Base-by-base conservation (phyloP, 495 filamentous ascomycete genomes). In the Chaetomium fimeti region DNA sequence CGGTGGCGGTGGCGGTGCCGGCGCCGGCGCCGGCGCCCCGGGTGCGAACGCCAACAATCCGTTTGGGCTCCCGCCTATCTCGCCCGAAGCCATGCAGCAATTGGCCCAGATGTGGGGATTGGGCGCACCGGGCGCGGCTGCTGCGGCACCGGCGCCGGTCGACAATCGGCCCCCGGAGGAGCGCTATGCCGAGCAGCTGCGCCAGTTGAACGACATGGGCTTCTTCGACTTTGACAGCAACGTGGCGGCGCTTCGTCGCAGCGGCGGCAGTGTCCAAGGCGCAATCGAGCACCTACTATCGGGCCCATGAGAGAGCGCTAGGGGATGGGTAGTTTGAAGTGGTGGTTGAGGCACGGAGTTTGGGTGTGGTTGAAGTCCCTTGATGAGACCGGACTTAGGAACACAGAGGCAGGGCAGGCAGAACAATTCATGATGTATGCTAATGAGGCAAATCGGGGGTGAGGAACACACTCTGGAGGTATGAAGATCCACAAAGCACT, bases 191-290 rank as follows among this genome's bases (percentile, higher is more conserved):
- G 87, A 89, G 16, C 95, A 99, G 72, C 79, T 99, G 54, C 82
- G 91, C 53, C 93, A 97, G 73, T 78, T 99, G 66, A 98, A 99
- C 73, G 94, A 98, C 60, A 99, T 99, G 95, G 95, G 95, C 5
- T 98, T 99, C 75, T 96, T 86, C 72, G 94, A 99, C 68, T 98
- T 98, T 71, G 93, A 98, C 61, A 75, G 89, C 71, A 99, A 99
- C 66, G 85, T 99, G 43, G 85, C 88, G 68, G 95, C 95, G 20
- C 78, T 99, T 74, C 85, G 94, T 76, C 83, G 92, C 66, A 87
- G 90, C 61, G 95, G 95, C 0, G 95, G 95, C 8, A 97, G 91
- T 74, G 94, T 98, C 64, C 91, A 98, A 74, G 95, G 93, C 3
- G 95, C 95, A 15, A 87, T 98, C 58, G 92, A 98, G 75, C 88